A percentile compares a stretch with the other conserved stretches of the same genome.
phyloP scores from a whole-genome alignment of 2,329 filamentous ascomycete genomes.

The Diaporthe longicolla region DNA sequence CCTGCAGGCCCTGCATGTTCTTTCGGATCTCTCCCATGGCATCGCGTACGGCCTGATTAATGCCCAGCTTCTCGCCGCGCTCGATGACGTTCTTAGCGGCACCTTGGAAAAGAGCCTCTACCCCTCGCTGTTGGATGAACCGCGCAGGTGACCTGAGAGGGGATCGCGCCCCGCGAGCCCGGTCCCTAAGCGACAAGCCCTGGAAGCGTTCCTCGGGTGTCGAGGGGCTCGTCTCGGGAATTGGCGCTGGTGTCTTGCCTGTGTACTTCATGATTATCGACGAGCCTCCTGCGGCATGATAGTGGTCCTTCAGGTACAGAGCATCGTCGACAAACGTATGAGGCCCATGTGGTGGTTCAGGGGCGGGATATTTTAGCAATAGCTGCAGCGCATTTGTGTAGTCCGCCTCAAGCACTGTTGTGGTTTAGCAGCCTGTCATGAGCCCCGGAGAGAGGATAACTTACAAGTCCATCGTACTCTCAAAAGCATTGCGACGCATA shows the following conservation, averaged over 20 bases:
- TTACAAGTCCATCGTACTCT: slow-evolving; percentile 90
- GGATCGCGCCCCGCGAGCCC: slow-evolving; percentile 57
- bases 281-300: slow-evolving; percentile 72
- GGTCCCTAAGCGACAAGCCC: slow-evolving; percentile 56
- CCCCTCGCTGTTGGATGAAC: slow-evolving; percentile 68
- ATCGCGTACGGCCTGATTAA: slow-evolving; percentile 85
- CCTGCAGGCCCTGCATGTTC: slow-evolving; percentile 79
- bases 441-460: slow-evolving; percentile 49
- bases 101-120: slow-evolving; percentile 81
- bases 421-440: slow-evolving; percentile 40
- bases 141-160: slow-evolving; percentile 63
- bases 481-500: slow-evolving; percentile 95
- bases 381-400: slow-evolving; percentile 88
- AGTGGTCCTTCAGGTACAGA: slow-evolving; percentile 77
- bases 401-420: slow-evolving; percentile 83
- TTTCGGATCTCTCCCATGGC: slow-evolving; percentile 84
- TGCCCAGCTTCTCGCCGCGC: slow-evolving; percentile 80
- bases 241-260: slow-evolving; percentile 61
- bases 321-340: slow-evolving; percentile 90
- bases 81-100: slow-evolving; percentile 83
- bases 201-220: slow-evolving; percentile 54
- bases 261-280: slow-evolving; percentile 81
- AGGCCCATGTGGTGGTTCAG: slow-evolving; percentile 73
- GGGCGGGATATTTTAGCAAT: slow-evolving; percentile 85
- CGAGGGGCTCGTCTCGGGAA: slow-evolving; percentile 47